These are phyloP conservation scores for Bocquillonia castaneifolia DNA, from an alignment of 441 rosid species.

Conservation along the genomic window DNA sequence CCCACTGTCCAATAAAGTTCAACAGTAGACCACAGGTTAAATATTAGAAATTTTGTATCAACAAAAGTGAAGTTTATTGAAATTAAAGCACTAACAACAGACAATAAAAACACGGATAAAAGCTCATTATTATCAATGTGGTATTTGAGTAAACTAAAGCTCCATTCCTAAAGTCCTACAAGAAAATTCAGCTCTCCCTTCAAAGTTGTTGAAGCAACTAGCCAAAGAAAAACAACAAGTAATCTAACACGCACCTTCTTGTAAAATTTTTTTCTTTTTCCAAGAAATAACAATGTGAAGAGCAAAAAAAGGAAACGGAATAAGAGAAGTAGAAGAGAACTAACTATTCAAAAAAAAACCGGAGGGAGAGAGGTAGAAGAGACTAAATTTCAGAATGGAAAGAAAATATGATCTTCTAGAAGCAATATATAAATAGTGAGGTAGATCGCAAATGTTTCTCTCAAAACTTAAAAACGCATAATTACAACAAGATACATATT, in stretches of 20 bases:
- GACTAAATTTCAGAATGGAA: background rate
- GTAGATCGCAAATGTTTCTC: background rate
- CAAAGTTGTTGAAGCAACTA: background rate
- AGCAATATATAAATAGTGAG: background rate
- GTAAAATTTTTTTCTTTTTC: background rate
- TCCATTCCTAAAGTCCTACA: background rate
- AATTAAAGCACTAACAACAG: constrained; percentile 4
- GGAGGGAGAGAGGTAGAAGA: too few species aligned
- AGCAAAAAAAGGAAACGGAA: background rate
- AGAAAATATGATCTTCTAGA: background rate
- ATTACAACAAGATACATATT: background rate
- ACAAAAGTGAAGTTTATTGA: background rate
- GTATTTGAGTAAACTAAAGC: background rate
- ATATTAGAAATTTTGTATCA: background rate
- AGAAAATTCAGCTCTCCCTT: background rate
- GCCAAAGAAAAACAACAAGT: background rate
- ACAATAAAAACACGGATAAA: background rate
- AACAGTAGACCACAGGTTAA: constrained; percentile 2
- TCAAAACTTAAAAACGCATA: constrained; percentile 6
- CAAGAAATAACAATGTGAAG: background rate
- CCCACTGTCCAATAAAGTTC: constrained; percentile 64
- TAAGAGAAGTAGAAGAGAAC: background rate
- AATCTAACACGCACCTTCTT: background rate
- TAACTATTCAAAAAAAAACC: too few species aligned
- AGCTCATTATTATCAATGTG: background rate